A percentile compares a stretch with the other conserved stretches of the same genome.
Conservation (phyloP, 2,329 filamentous ascomycete species). For the Penicillium thymicola region DNA sequence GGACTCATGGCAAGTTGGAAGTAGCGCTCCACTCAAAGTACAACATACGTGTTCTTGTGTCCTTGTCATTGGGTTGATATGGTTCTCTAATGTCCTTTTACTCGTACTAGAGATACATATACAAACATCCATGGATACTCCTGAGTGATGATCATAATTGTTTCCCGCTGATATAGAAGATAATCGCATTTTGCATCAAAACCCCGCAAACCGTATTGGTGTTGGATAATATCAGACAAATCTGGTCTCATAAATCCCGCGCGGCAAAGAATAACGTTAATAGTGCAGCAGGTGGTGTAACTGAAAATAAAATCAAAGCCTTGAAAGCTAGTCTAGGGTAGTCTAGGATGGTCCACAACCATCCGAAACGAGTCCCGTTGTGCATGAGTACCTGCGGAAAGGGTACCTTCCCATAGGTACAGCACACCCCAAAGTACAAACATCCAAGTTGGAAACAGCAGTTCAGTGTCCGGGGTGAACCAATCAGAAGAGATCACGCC, state of each 20-base stretch:
- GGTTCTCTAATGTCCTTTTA: background rate
- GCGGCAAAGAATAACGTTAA: slow-evolving; percentile 14
- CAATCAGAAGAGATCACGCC: slow-evolving; percentile 27
- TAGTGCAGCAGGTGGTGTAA: slow-evolving; percentile 1
- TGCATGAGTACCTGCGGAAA: slow-evolving; percentile 3
- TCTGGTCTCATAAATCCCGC: slow-evolving; percentile 19
- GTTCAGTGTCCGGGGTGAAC: slow-evolving; percentile 4
- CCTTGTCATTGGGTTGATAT: background rate
- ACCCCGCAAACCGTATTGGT: slow-evolving; percentile 11
- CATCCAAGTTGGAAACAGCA: background rate
- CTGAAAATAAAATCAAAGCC: background rate
- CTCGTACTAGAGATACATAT: too few species aligned
- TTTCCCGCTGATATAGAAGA: slow-evolving; percentile 5
- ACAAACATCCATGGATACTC: too few species aligned
- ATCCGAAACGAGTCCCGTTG: slow-evolving; percentile 1
- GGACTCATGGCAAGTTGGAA: slow-evolving; percentile 7
- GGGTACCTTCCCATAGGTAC: slow-evolving; percentile 5
- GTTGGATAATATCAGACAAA: slow-evolving; percentile 4
- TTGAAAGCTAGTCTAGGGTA: background rate
- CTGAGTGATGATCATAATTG: slow-evolving; percentile 3
- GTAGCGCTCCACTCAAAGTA: slow-evolving; percentile 7
- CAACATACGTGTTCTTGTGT: slow-evolving; percentile 5
- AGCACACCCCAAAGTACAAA: background rate
- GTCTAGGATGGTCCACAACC: slow-evolving; percentile 3
- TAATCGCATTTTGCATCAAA: slow-evolving; percentile 1